Conservation (phyloP, 2,329 filamentous ascomycete genomes). For the Alternaria ventricosa region DNA sequence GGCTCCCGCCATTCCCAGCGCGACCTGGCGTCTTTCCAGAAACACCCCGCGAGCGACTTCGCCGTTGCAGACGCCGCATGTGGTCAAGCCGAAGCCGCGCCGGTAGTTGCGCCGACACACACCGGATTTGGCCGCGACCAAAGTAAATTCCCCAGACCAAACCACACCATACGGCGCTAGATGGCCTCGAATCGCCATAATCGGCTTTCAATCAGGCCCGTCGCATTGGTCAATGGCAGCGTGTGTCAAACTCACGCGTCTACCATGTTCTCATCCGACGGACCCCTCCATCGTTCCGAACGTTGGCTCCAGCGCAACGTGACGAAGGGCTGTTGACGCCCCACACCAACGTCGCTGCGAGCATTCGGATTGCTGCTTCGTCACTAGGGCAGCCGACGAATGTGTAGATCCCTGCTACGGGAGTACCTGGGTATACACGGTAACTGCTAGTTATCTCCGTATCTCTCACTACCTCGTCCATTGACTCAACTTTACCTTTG, state of each 20-base stretch:
- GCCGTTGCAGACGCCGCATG: constrained; percentile 29
- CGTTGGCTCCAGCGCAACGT: constrained; percentile 20
- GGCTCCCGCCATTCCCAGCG: background rate
- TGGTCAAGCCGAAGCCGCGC: constrained; percentile 21
- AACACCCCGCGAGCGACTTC: background rate
- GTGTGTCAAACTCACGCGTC: constrained; percentile 15
- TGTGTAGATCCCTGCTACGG: constrained; percentile 21
- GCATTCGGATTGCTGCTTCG: constrained; percentile 21
- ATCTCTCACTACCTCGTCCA: constrained; percentile 24
- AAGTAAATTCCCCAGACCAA: constrained; percentile 22
- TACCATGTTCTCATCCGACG: constrained; percentile 13
- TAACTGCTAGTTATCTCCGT: constrained; percentile 26
- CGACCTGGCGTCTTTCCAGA: constrained; percentile 6
- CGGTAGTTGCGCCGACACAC: constrained; percentile 24
- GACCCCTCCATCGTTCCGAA: constrained; percentile 26
- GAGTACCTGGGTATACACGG: constrained; percentile 26
- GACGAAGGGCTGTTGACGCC: constrained; percentile 15
- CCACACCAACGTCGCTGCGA: constrained; percentile 24
- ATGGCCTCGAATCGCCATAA: constrained; percentile 25
- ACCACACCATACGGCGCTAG: constrained; percentile 10
- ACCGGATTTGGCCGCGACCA: constrained; percentile 18
- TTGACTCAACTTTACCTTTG: background rate
- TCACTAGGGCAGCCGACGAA: constrained; percentile 23
- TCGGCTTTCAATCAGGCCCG: constrained; percentile 20
- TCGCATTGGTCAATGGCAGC: constrained; percentile 34